Percentiles rank a stretch among this genome's conserved stretches.
Evolutionary conservation across 1,284 basidiomycete species (phyloP).

Genomic region (Gymnopus androsaceus): DNA sequence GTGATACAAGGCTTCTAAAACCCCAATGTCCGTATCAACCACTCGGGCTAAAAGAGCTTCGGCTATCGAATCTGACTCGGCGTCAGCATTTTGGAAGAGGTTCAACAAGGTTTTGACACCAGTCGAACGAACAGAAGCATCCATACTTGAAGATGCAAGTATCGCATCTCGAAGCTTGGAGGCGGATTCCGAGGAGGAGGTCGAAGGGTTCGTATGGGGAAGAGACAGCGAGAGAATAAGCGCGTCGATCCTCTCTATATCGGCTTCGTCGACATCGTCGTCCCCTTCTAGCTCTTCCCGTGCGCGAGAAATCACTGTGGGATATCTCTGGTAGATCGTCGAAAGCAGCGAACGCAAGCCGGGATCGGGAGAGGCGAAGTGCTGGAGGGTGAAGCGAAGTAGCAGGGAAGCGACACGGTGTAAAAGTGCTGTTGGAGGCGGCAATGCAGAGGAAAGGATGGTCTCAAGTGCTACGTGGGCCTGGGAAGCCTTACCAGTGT

Average conservation of each 20-base stretch:
- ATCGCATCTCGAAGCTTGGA: neutral
- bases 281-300: constrained; percentile 37
- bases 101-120: neutral
- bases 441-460: constrained; percentile 39
- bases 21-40: constrained; percentile 60
- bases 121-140: neutral
- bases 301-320: constrained; percentile 41
- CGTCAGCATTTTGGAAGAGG: neutral
- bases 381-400: constrained; percentile 29
- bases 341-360: constrained; percentile 39
- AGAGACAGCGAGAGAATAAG: constrained; percentile 1
- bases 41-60: constrained; percentile 63
- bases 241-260: neutral
- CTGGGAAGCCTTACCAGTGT: neutral
- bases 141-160: constrained; percentile 2
- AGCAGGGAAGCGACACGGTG: constrained; percentile 39
- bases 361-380: constrained; percentile 19
- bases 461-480: constrained; percentile 39
- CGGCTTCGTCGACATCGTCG: constrained; percentile 19
- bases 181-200: neutral
- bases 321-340: constrained; percentile 55
- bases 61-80: constrained; percentile 46
- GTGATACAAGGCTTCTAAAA: constrained; percentile 69
- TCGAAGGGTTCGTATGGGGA: neutral
- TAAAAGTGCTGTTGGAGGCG: constrained; percentile 39